These are phyloP conservation scores for Chlamydomonas reinhardtii DNA, from an alignment of 163 green algal genomes.

Conservation along the genomic window DNA sequence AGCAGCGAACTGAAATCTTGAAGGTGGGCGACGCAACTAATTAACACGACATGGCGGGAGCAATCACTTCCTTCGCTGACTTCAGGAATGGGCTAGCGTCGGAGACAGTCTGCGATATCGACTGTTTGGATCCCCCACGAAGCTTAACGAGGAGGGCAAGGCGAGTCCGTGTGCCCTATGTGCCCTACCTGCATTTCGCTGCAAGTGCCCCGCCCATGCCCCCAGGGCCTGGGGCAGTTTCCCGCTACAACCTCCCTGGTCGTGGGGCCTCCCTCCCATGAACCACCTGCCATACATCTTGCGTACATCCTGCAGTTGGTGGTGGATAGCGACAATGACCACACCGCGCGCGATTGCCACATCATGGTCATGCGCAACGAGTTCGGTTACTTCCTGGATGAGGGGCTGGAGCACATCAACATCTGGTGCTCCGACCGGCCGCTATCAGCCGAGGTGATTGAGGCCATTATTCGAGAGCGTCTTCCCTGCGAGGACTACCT, in stretches of 20 bases:
- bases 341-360: not conserved
- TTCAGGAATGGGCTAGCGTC: not conserved
- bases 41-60: not conserved
- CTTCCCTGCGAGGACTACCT: not conserved
- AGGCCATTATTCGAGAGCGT: not conserved
- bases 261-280: no score
- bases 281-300: no score
- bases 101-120: not conserved
- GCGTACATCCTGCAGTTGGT: no score
- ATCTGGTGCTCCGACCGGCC: not conserved
- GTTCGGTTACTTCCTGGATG: constrained; percentile 15
- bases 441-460: not conserved
- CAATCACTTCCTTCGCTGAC: not conserved
- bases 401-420: constrained; percentile 10
- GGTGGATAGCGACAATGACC: not conserved
- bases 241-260: no score
- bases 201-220: no score
- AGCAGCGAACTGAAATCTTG: not conserved
- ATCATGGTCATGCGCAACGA: constrained; percentile 33
- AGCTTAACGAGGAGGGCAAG: not conserved
- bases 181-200: no score
- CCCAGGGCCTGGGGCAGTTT: no score
- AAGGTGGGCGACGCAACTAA: not conserved
- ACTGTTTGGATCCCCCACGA: not conserved
- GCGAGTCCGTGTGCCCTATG: no score